A percentile compares a stretch with the other conserved stretches of the same genome.
Conservation (phyloP, 2,329 filamentous ascomycete species). For the Metarhizium anisopliae region DNA sequence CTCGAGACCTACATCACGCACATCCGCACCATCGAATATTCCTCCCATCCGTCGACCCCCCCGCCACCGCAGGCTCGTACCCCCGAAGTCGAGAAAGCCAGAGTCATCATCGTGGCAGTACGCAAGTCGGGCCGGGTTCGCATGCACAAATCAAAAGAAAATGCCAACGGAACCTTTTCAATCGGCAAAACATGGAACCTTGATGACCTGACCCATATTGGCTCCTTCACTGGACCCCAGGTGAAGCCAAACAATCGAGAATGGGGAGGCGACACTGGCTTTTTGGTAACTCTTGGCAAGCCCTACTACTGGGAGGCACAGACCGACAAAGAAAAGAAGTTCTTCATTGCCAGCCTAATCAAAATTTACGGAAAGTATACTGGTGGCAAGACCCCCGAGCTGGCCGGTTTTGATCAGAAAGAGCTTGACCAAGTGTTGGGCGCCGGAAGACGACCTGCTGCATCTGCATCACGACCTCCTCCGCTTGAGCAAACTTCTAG, state of each 20-base stretch:
- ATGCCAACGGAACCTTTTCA: constrained; percentile 85
- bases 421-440: constrained; percentile 72
- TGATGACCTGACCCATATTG: constrained; percentile 76
- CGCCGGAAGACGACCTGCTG: constrained; percentile 32
- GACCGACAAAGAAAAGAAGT: constrained; percentile 93
- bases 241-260: constrained; percentile 51
- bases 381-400: constrained; percentile 67
- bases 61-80: constrained; percentile 69
- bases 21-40: constrained; percentile 83
- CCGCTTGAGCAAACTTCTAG: constrained; percentile 15
- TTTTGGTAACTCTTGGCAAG: constrained; percentile 82
- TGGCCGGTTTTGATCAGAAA: constrained; percentile 72
- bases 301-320: constrained; percentile 96
- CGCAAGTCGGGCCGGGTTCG: constrained; percentile 86
- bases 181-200: constrained; percentile 98
- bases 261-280: constrained; percentile 79
- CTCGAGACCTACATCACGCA: constrained; percentile 95
- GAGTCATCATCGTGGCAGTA: constrained; percentile 89
- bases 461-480: constrained; percentile 14
- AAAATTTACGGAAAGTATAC: constrained; percentile 98
- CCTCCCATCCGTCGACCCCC: constrained; percentile 70
- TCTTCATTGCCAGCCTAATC: constrained; percentile 91
- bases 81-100: constrained; percentile 70
- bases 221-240: constrained; percentile 64
- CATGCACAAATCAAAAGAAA: constrained; percentile 95